Percentiles rank a stretch among this genome's conserved stretches.
Evolutionary conservation across 1,284 basidiomycete species (phyloP).

Genomic region (Malassezia pachydermatis): DNA sequence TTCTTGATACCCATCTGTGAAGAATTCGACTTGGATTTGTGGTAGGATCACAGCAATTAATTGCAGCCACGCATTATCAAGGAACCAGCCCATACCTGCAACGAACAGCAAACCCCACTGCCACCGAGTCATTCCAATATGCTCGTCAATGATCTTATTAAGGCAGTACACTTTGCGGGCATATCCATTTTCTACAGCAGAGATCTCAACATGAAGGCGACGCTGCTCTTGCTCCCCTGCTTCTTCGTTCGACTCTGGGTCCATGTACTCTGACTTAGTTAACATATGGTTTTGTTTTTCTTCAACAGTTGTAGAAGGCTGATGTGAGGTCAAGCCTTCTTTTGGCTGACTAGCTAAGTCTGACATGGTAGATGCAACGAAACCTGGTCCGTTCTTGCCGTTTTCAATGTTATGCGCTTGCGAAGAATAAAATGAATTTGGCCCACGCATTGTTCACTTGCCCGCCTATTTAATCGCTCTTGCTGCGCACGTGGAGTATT

Average conservation of each 20-base stretch:
- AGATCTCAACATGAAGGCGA: neutral
- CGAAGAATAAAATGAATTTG: no score
- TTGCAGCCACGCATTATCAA: constrained; percentile 41
- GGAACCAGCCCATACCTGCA: constrained; percentile 32
- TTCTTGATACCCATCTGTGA: constrained; percentile 12
- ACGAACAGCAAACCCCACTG: constrained; percentile 24
- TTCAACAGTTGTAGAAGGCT: no score
- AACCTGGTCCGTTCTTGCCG: no score
- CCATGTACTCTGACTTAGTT: no score
- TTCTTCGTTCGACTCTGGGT: constrained; percentile 2
- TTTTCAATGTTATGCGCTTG: no score
- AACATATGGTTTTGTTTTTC: no score
- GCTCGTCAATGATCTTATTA: constrained; percentile 41
- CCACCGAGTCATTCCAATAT: constrained; percentile 41
- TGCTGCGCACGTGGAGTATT: no score
- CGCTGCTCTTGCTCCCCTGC: neutral
- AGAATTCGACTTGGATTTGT: constrained; percentile 36
- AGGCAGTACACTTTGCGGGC: constrained; percentile 39
- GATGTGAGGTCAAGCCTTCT: no score
- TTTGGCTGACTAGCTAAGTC: no score
- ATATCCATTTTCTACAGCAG: constrained; percentile 22
- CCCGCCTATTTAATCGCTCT: no score
- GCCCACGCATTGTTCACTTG: no score
- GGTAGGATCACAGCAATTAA: constrained; percentile 39
- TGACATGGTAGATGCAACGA: no score